Base-by-base conservation (phyloP, 768 basidiomycete species). In the Filobasidium floriforme region DNA sequence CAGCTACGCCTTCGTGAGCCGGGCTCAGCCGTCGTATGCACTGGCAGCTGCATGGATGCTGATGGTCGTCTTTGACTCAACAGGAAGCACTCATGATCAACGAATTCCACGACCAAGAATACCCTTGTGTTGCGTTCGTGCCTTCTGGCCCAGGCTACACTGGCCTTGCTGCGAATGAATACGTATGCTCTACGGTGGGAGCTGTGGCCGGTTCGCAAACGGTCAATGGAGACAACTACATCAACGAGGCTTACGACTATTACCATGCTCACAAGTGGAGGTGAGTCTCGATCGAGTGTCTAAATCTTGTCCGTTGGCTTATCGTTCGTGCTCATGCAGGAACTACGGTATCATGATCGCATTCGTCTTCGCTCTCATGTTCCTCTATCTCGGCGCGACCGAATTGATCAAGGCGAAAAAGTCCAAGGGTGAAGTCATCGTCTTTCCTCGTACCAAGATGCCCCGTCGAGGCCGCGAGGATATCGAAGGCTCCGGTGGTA, bases 21-120 rank as follows among this genome's bases (percentile, higher is more conserved):
- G n/a, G 7, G 26, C 11, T n/a, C n/a, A 4, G 51, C n/a, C 51
- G n/a, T n/a, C 51, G 11, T 28, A 4, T 52, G 4, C n/a, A 11
- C 51, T 71, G 32, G 32, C 32, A 37, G 9, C 32, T n/a, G 32
- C 32, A 3, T 9, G 41, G 7, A 22, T 28, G 44, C 1, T 91
- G 89, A 79, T 86, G 85, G 0, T n/a, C n/a, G n/a, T n/a, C n/a
- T 92, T 88, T 83, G 84, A 37, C 32, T 4, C 3, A 37, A 37
- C 32, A 37, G 32, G 32, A 88, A 70, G 86, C 85, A 1, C 80
- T 84, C 43, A 88, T 93, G 86, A 86, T 88, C 77, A 92, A 92
- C 76, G 91, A 94, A 76, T 91, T 92, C 78, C 84, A 82, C 81
- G 84, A 85, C 19, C 84, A 86, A 41, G 76, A 83, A 22, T 89